phyloP scores from a whole-genome alignment of 495 filamentous ascomycete genomes.

The Penicillium lividum region DNA sequence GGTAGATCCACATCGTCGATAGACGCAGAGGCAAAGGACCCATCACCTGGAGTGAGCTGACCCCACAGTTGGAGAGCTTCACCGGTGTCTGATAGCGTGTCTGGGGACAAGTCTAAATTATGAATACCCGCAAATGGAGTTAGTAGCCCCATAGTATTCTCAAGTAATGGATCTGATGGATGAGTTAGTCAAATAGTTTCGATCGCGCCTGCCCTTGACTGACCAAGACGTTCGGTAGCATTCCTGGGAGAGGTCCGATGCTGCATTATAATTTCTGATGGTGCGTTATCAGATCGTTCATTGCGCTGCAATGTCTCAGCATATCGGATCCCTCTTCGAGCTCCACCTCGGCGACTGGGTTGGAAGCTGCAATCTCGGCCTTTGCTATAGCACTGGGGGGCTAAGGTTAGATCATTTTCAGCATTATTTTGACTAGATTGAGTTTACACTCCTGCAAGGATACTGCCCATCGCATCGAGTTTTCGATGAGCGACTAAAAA shows the following conservation, averaged over 20 bases:
- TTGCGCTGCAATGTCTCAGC: conserved; percentile 13
- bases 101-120: conserved; percentile 23
- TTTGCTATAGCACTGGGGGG: conserved; percentile 40
- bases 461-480: conserved; percentile 53
- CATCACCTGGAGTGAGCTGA: conserved; percentile 25
- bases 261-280: background rate
- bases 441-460: conserved; percentile 37
- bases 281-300: background rate
- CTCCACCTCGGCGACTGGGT: conserved; percentile 51
- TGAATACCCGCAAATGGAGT: conserved; percentile 21
- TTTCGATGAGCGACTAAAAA: conserved; percentile 47
- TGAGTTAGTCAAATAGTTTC: background rate
- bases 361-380: conserved; percentile 47
- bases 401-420: background rate
- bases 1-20: conserved; percentile 8
- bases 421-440: background rate
- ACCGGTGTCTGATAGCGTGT: conserved; percentile 16
- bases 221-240: conserved; percentile 17
- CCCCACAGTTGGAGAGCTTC: conserved; percentile 20
- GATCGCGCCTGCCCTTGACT: background rate
- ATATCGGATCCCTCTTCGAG: conserved; percentile 34
- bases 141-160: conserved; percentile 21
- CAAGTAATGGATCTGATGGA: conserved; percentile 17
- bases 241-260: conserved; percentile 4
- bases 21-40: conserved; percentile 17